phyloP scores from a whole-genome alignment of 1,139 yeast genomes.

The Pichia sp. region DNA sequence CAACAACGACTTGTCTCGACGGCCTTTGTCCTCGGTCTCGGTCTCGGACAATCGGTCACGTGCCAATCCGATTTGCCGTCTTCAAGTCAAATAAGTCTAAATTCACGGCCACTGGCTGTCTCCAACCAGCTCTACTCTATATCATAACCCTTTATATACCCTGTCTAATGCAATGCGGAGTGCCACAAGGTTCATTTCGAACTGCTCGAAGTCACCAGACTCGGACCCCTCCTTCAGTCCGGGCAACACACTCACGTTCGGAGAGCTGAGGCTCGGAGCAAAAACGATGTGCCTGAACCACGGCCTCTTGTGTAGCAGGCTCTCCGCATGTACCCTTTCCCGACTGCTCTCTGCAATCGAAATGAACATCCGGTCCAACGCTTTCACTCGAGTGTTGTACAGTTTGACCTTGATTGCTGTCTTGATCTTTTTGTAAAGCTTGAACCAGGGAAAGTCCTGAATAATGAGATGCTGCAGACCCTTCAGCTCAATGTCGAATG shows the following conservation, averaged over 20 bases:
- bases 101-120: no score
- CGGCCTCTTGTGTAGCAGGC: slow-evolving; percentile 32
- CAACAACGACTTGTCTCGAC: no score
- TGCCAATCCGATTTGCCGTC: no score
- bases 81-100: no score
- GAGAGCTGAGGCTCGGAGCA: slow-evolving; percentile 33
- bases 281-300: slow-evolving; percentile 43
- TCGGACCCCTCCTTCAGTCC: slow-evolving; percentile 38
- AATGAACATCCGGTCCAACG: slow-evolving; percentile 44
- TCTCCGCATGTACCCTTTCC: not conserved
- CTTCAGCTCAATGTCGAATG: slow-evolving; percentile 25
- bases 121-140: no score
- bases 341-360: slow-evolving; percentile 1
- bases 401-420: slow-evolving; percentile 55
- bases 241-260: slow-evolving; percentile 33
- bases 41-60: no score
- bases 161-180: slow-evolving; percentile 10
- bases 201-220: slow-evolving; percentile 30
- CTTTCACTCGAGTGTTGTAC: slow-evolving; percentile 49
- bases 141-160: not conserved
- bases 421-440: slow-evolving; percentile 50
- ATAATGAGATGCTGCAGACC: slow-evolving; percentile 45
- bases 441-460: slow-evolving; percentile 71
- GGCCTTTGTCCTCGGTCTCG: no score
- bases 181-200: slow-evolving; percentile 20